Conservation (phyloP, 805 yeast genomes). For the Yamadazyma laniorum region DNA sequence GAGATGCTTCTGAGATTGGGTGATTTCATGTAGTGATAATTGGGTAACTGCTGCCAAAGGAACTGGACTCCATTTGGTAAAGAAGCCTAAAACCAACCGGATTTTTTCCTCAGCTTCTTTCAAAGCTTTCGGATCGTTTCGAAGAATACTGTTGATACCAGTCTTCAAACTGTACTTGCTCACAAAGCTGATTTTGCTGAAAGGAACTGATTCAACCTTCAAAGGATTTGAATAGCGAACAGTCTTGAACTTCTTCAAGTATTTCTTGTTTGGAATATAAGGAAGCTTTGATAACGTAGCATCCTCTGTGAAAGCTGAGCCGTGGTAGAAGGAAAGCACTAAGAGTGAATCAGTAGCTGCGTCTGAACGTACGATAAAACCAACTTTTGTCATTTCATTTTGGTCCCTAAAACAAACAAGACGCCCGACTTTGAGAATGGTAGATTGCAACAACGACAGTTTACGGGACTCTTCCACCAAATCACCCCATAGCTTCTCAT, state of each 20-base stretch:
- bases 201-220: constrained; percentile 39
- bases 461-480: constrained; percentile 49
- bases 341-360: constrained; percentile 29
- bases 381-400: constrained; percentile 43
- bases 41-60: constrained; percentile 35
- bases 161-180: constrained; percentile 36
- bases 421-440: constrained; percentile 51
- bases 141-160: constrained; percentile 32
- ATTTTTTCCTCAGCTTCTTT: constrained; percentile 36
- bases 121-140: constrained; percentile 35
- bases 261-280: constrained; percentile 33
- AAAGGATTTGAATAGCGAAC: constrained; percentile 35
- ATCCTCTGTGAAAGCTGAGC: constrained; percentile 27
- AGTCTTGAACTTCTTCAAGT: constrained; percentile 35
- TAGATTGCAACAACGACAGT: constrained; percentile 46
- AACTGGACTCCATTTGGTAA: constrained; percentile 43
- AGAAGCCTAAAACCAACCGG: constrained; percentile 31
- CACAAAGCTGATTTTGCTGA: constrained; percentile 43
- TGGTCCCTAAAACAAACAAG: constrained; percentile 56
- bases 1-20: constrained; percentile 36
- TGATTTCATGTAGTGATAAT: constrained; percentile 34
- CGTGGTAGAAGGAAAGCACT: constrained; percentile 47
- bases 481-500: constrained; percentile 42
- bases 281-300: constrained; percentile 29
- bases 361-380: constrained; percentile 52